Base-by-base conservation (phyloP, 345 rosid species). In the Lagerstroemia speciosa region DNA sequence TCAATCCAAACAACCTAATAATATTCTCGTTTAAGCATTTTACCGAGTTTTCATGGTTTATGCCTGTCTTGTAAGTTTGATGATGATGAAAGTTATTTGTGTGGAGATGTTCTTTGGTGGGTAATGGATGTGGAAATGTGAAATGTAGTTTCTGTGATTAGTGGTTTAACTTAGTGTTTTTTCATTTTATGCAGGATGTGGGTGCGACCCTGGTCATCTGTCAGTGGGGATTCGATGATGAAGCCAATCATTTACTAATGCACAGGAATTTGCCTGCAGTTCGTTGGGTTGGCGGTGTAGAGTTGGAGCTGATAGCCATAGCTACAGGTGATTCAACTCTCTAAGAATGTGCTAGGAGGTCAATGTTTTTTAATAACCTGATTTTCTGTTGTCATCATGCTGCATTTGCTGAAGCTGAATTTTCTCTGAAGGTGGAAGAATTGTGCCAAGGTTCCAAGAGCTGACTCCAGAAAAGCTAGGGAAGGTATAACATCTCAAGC, bases 241-340 rank as follows among this genome's bases (percentile, higher is more conserved):
- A 94, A 77, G 99, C 99, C 71, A 94, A 94, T 75, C 99, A 94
- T 85, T 77, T 94, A 41, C 74, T 94, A 73, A 87, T 92, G 98
- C 90, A 94, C 81, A 78, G 99, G 80, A 83, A 92, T 75, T 80
- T 94, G 76, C 99, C 99, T 73, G 99, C 99, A 50, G 98, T 94
- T 36, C 87, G 99, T 72, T 94, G 99, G 99, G 99, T 94, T 37
- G 99, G 99, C 70, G 98, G 99, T 73, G 99, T 94, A 63, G 99
- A 94, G 78, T 76, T 94, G 77, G 99, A 94, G 80, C 93, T 91
- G 61, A 94, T 94, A 68, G 99, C 99, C 46, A 94, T 91, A 71
- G 99, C 99, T 68, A 94, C 99, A 73, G 98, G 74, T 79, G 37
- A 10, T 52, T 36, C 27, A 24, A 31, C 31, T 33, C 50, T 62